A percentile compares a stretch with the other conserved stretches of the same genome.
Conservation (phyloP, 495 filamentous ascomycete genomes). For the Aspergillus affinis region DNA sequence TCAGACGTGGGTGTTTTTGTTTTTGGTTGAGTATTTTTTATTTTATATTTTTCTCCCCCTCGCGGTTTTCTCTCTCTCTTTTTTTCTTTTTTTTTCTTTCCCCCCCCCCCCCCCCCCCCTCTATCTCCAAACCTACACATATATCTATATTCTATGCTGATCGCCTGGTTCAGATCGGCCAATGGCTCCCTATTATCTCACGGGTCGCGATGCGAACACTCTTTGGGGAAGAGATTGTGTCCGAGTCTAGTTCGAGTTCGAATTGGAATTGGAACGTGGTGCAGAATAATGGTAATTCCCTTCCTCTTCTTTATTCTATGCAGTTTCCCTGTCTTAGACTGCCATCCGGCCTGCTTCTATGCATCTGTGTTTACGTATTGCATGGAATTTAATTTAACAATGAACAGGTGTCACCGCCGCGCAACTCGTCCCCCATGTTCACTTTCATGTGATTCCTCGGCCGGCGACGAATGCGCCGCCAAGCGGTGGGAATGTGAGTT, state of each 20-base stretch:
- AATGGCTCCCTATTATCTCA: constrained; percentile 73
- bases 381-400: not conserved
- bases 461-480: constrained; percentile 34
- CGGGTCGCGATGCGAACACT: constrained; percentile 61
- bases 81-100: no score
- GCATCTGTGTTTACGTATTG: not conserved
- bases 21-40: no score
- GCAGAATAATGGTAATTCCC: constrained; percentile 79
- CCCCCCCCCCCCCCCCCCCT: constrained; percentile 4
- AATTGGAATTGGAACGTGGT: constrained; percentile 85
- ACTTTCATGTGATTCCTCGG: constrained; percentile 89
- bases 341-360: constrained; percentile 1
- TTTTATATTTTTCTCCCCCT: no score
- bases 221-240: constrained; percentile 27
- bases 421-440: constrained; percentile 87
- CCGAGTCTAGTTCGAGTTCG: constrained; percentile 13
- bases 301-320: not conserved
- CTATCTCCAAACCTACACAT: not conserved
- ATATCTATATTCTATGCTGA: constrained; percentile 2
- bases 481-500: constrained; percentile 53
- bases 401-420: constrained; percentile 69
- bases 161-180: constrained; percentile 47
- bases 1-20: no score
- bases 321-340: constrained; percentile 9
- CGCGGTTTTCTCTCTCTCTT: no score